phyloP scores from a whole-genome alignment of 164 flowering plant species.

The Warburgia ugandensis region DNA sequence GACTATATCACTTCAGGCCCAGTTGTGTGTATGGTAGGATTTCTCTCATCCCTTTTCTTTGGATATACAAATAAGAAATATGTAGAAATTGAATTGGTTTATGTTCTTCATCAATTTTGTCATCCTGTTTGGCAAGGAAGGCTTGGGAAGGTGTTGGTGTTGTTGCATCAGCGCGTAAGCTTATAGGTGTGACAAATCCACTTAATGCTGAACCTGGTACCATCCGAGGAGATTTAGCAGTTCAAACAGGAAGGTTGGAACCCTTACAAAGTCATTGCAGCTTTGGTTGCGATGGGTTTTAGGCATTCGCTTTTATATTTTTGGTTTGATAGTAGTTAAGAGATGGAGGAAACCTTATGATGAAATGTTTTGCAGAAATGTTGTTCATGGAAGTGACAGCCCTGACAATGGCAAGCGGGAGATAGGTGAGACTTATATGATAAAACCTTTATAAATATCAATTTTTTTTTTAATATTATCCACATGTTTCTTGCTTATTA shows the following conservation, averaged over 20 bases:
- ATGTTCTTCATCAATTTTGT: background rate
- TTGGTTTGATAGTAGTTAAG: too few relatives aligned
- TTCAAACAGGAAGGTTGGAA: slow-evolving; percentile 95
- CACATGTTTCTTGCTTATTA: too few relatives aligned
- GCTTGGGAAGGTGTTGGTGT: slow-evolving; percentile 99
- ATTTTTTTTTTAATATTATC: too few relatives aligned
- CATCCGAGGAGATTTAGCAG: slow-evolving; percentile 93
- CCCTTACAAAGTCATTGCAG: too few relatives aligned
- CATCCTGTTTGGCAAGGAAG: slow-evolving; percentile 32
- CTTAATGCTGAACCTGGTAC: slow-evolving; percentile 97
- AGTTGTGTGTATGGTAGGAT: slow-evolving; percentile 98
- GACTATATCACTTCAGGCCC: slow-evolving; percentile 93
- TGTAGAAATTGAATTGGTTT: background rate
- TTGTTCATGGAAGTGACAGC: slow-evolving; percentile 98
- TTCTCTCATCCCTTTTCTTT: too few relatives aligned
- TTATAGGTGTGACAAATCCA: slow-evolving; percentile 92
- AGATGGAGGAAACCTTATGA: background rate
- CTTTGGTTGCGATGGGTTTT: too few relatives aligned
- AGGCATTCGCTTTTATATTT: too few relatives aligned
- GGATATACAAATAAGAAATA: too few relatives aligned
- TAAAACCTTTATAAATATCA: too few relatives aligned
- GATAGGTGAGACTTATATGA: slow-evolving; percentile 72
- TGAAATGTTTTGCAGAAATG: slow-evolving; percentile 56
- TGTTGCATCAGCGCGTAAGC: slow-evolving; percentile 91
- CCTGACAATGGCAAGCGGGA: slow-evolving; percentile 94